Evolutionary conservation across 1,284 basidiomycete genomes (phyloP), one percentile per base, ranked within the genome.

Genomic region (Tremellales sp.): DNA sequence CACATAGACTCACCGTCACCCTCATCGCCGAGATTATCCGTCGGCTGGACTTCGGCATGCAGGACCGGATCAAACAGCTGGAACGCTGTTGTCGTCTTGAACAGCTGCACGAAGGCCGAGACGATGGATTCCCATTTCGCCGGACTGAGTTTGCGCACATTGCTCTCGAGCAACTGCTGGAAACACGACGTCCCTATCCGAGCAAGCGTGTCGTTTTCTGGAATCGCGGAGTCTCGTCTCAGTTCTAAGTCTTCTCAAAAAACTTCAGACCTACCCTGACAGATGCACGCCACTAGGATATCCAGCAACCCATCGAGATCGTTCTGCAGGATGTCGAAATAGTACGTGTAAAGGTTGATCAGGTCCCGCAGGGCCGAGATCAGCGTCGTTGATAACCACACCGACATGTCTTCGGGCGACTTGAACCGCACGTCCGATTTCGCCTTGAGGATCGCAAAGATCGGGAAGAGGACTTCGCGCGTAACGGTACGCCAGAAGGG

Each of bases 401-500:
- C 93, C 61, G 91, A 95, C 91, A 97, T 95, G 63, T 98, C 95
- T 68, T 98, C 95, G 64, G 97, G 90, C 2, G 90, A 93, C 65
- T 79, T 88, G 77, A 97, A 97, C 24, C 92, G 82, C 27, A 97
- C 74, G 68, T 97, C 93, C 21, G 73, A 70, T 27, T 74, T 70
- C 32, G 57, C 59, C 27, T 63, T 75, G 83, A 99, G 78, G 40
- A 98, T 91, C 3, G 91, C 87, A 68, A 99, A 99, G 62, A 99
- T 99, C 1, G 95, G 95, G 81, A 99, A 98, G 40, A 99, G 79
- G 39, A 97, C 81, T 70, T 98, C 90, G 68, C 92, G 86, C 75
- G 87, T 94, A 51, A 98, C 83, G n/a, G 85, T 90, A 66, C 97
- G 90, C 95, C 95, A 99, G 71, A 99, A 99, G 48, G 90, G 87